Base-by-base conservation (phyloP, 2,329 filamentous ascomycete species). In the Botrytis medusae region DNA sequence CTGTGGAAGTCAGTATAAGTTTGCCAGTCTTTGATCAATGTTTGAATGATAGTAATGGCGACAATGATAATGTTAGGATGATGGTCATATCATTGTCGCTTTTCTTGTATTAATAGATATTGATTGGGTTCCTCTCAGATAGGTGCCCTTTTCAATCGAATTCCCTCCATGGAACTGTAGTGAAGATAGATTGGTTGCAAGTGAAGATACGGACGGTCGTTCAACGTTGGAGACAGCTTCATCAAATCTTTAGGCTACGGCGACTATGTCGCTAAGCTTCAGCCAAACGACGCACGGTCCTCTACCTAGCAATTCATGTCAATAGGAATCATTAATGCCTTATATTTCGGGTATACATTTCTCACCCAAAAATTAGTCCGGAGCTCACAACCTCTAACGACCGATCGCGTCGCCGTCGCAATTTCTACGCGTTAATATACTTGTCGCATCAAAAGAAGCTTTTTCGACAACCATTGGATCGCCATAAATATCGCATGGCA, bases 401-500 rank as follows among this genome's bases (percentile, higher is more conserved):
- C 70, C 59, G 64, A 73, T 71, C 74, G 75, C 75, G 74, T 75
- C 75, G 73, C 65, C 63, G 46, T 61, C 68, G 54, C 54, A 70
- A 61, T 70, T 72, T 69, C 71, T 69, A 72, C 71, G 71, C 71
- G 71, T 72, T 69, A 18, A 37, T 42, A 40, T 57, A 51, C 18
- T 62, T 34, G 71, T 72, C 63, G 71, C 71, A 69, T 72, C 51
- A 48, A 72, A 46, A 60, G 64, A 60, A 40, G 29, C 22, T 60
- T 42, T 60, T 48, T 9, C 42, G 34, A 69, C 32, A 72, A 72
- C 63, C 63, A 74, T 75, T 74, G 73, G 65, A 69, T 69, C 51
- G 12, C 40, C 44, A 69, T 65, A 48, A 48, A 61, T 72, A 63
- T 72, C 68, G 74, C 73, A 79, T 79, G 77, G 77, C 72, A 73